Percentiles rank a stretch among this genome's conserved stretches.
phyloP scores from a whole-genome alignment of 805 yeast genomes.

The Zygosaccharomyces bisporus region DNA sequence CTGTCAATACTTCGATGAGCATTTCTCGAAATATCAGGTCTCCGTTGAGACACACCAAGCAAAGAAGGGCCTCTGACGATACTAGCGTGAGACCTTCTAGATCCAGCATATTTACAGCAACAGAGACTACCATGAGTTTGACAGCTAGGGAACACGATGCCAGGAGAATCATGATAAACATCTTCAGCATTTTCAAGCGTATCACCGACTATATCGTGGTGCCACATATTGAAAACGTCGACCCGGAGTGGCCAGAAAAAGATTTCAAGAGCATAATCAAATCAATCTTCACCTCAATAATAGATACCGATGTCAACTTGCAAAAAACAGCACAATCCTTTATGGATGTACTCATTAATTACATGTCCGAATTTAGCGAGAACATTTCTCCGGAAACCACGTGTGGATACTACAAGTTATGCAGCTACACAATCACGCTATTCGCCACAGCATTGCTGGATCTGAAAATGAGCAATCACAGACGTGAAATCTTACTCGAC shows the following conservation, averaged over 20 bases:
- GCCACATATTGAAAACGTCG: constrained; percentile 20
- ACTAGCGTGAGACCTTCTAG: constrained; percentile 11
- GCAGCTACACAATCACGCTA: constrained; percentile 37
- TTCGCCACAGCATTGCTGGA: constrained; percentile 38
- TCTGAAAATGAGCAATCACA: constrained; percentile 28
- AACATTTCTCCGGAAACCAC: constrained; percentile 31
- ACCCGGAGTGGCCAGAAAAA: constrained; percentile 20
- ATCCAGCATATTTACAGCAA: constrained; percentile 6
- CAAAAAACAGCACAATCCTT: constrained; percentile 38
- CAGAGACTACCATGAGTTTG: constrained; percentile 6
- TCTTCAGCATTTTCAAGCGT: constrained; percentile 31
- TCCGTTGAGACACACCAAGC: constrained; percentile 14
- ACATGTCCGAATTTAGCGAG: constrained; percentile 23
- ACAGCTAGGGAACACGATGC: constrained; percentile 20
- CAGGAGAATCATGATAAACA: constrained; percentile 30
- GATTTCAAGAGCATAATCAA: constrained; percentile 32
- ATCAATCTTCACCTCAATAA: constrained; percentile 40
- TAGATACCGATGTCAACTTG: constrained; percentile 37
- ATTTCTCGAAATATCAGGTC: constrained; percentile 15
- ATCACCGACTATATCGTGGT: constrained; percentile 27
- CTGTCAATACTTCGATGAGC: constrained; percentile 3
- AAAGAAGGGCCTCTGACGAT: constrained; percentile 24
- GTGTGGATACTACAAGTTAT: constrained; percentile 36
- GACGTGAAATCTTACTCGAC: constrained; percentile 38
- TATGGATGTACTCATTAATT: constrained; percentile 32